Evolutionary conservation across 495 filamentous ascomycete species (phyloP), one percentile per base, ranked within the genome.

Genomic region (Aspergillus mulundensis): DNA sequence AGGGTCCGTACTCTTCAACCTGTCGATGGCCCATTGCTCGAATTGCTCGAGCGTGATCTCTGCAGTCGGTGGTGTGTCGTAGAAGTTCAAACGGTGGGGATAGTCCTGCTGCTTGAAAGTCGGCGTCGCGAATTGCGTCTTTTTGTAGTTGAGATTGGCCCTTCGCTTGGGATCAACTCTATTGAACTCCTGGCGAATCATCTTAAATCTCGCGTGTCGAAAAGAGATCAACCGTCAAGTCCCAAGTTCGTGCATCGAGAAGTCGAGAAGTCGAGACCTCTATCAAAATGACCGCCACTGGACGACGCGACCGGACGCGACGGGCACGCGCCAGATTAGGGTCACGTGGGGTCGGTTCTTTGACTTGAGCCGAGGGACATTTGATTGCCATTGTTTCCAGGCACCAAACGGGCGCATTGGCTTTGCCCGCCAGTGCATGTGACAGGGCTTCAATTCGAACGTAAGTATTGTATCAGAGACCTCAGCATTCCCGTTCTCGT

Each of bases 11-110:
- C 91, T 76, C 62, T 87, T 85, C 56, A 99, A 63, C 45, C 95
- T 82, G 64, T 95, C 86, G 62, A 99, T 97, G n/a, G 93, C 95
- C 95, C 95, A 99, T 81, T 96, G 89, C 65, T 99, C 95, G 65
- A 99, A 99, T 63, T 97, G 84, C 69, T 99, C 95, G 43, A 99
- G 86, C 3, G 90, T 96, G 70, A 99, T 91, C 61, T 99, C 95
- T 21, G 87, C 87, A 1, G 91, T 96, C 0, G 95, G 95, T 28
- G 95, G 92, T 19, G 79, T 78, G 23, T 81, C 80, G 74, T 99
- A 99, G 73, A 96, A 89, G 77, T 93, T 99, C 61, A 99, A 79
- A 51, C 91, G 87, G 72, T 94, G 81, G 15, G 84, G 81, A 67
- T 97, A 99, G 28, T 89, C 77, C 42, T 84, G 76, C 58, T 87